A percentile compares a stretch with the other conserved stretches of the same genome.
phyloP scores from a whole-genome alignment of 768 basidiomycete species.

The Trametes villosa region DNA sequence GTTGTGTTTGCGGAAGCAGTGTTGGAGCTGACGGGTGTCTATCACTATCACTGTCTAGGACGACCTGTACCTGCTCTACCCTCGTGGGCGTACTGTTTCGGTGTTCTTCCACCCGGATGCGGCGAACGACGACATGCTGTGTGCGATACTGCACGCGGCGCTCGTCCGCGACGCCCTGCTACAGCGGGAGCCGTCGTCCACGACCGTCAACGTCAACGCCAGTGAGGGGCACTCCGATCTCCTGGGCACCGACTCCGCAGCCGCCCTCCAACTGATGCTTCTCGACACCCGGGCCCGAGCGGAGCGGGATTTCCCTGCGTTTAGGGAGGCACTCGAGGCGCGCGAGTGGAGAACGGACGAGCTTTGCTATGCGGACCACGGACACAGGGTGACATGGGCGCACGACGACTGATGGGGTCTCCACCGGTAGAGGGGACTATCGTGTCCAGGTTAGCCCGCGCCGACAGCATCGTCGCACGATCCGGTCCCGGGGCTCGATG shows the following conservation, averaged over 20 bases:
- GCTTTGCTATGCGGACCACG: slow-evolving; percentile 32
- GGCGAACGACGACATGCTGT: slow-evolving; percentile 30
- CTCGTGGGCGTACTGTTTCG: slow-evolving; percentile 14
- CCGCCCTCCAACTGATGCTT: slow-evolving; percentile 15
- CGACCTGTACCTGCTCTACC: slow-evolving; percentile 32
- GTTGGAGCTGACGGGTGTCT: not conserved
- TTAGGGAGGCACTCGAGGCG: slow-evolving; percentile 25
- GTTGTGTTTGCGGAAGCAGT: not conserved
- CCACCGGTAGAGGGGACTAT: not conserved
- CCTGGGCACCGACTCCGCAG: not conserved
- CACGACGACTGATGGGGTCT: slow-evolving; percentile 1
- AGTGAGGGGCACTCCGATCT: not conserved
- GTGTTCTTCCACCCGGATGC: slow-evolving; percentile 32
- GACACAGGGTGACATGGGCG: slow-evolving; percentile 31
- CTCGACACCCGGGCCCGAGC: slow-evolving; percentile 20
- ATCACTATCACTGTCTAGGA: slow-evolving; percentile 17
- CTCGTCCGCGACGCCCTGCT: slow-evolving; percentile 9
- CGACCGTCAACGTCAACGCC: not conserved
- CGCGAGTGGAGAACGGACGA: slow-evolving; percentile 34
- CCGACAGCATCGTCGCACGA: not conserved
- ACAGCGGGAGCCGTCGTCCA: not conserved
- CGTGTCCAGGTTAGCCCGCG: not conserved
- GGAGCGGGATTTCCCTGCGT: slow-evolving; percentile 21
- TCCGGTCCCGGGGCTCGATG: not conserved
- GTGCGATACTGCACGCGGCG: slow-evolving; percentile 32